Evolutionary conservation across 108 stramenopile species (phyloP).

Genomic region (Fragilariopsis cylindrus): DNA sequence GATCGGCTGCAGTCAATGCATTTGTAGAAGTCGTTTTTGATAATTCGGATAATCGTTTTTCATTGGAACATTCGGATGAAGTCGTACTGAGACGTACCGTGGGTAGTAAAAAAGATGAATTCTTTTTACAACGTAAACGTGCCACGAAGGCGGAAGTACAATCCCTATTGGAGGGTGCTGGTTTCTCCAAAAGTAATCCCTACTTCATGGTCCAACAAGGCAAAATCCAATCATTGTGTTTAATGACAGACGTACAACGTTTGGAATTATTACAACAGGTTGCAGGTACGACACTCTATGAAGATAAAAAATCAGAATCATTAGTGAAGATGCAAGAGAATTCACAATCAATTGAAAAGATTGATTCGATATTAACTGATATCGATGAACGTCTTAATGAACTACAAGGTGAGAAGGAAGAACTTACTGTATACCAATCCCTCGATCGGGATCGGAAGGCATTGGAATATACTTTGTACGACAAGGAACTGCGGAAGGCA

Average conservation of each 20-base stretch:
- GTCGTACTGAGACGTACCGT: constrained; percentile 96
- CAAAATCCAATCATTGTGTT: constrained; percentile 94
- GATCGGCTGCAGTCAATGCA: constrained; percentile 88
- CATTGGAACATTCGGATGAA: constrained; percentile 91
- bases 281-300: constrained; percentile 96
- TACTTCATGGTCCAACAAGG: constrained; percentile 99
- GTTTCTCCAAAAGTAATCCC: constrained; percentile 97
- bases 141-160: constrained; percentile 92
- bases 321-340: constrained; percentile 94
- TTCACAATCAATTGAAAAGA: constrained; percentile 78
- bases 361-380: constrained; percentile 84
- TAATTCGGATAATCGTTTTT: constrained; percentile 93
- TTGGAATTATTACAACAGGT: constrained; percentile 92
- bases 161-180: constrained; percentile 94
- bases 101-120: constrained; percentile 99
- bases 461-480: constrained; percentile 94
- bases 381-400: constrained; percentile 91
- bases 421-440: constrained; percentile 88
- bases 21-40: constrained; percentile 99
- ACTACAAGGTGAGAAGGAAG: constrained; percentile 96
- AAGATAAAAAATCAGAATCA: constrained; percentile 94
- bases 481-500: constrained; percentile 89
- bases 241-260: constrained; percentile 94
- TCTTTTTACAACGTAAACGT: constrained; percentile 96
- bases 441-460: constrained; percentile 92